These are phyloP conservation scores for Eutrema heterophyllum DNA, from an alignment of 345 rosid species.

Conservation along the genomic window DNA sequence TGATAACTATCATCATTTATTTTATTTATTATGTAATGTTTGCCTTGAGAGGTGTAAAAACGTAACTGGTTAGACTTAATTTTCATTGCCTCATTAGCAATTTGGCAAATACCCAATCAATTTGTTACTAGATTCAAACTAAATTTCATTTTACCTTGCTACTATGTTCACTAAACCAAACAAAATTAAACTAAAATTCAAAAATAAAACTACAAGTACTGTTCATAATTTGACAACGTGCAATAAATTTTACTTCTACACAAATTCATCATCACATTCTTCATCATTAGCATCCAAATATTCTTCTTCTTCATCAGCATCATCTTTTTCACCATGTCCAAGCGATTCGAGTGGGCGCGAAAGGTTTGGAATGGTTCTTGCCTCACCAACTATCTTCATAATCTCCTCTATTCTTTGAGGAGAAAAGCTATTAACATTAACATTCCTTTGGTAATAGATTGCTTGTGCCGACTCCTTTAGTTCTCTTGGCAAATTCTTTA, in stretches of 20 bases:
- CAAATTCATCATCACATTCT: constrained; percentile 16
- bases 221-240: constrained; percentile 21
- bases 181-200: constrained; percentile 25
- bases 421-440: constrained; percentile 18
- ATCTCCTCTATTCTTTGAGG: constrained; percentile 68
- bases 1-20: not conserved
- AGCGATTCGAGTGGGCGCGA: not conserved
- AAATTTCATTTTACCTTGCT: not conserved
- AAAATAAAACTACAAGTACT: constrained; percentile 57
- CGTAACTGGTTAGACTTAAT: no score
- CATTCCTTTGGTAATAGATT: constrained; percentile 24
- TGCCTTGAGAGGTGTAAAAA: no score
- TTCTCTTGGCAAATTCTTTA: constrained; percentile 57
- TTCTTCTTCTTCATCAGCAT: constrained; percentile 42
- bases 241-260: not conserved
- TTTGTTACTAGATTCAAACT: not conserved
- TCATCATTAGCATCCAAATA: constrained; percentile 52
- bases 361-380: constrained; percentile 37
- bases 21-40: no score
- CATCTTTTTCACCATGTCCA: constrained; percentile 32
- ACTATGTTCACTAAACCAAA: not conserved
- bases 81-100: no score
- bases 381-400: constrained; percentile 58
- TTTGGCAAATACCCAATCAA: not conserved
- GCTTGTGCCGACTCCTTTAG: constrained; percentile 47